Evolutionary conservation across 495 filamentous ascomycete species (phyloP).

Genomic region (Penicillium soppii): DNA sequence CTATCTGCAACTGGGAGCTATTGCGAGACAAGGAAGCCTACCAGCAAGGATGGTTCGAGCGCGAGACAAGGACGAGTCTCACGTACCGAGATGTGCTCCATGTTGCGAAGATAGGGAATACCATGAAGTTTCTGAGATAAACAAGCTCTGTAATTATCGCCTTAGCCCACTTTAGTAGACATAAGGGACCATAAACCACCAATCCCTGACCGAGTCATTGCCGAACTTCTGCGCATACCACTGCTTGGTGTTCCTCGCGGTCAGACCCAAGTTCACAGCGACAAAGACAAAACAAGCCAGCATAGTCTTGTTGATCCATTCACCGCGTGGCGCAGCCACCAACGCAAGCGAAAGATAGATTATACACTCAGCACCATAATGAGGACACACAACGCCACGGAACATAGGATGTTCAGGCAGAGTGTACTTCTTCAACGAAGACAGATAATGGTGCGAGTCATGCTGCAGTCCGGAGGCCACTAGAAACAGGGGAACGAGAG

Average conservation of each 20-base stretch:
- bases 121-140: conserved; percentile 57
- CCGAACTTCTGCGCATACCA: conserved; percentile 88
- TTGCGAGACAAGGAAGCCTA: conserved; percentile 62
- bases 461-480: conserved; percentile 76
- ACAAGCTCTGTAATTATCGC: conserved; percentile 1
- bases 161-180: conserved; percentile 53
- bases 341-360: conserved; percentile 80
- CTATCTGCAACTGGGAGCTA: conserved; percentile 81
- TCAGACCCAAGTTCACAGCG: conserved; percentile 74
- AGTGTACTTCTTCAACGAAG: conserved; percentile 78
- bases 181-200: conserved; percentile 82
- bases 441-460: conserved; percentile 77
- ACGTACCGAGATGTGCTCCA: conserved; percentile 93
- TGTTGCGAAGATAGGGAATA: conserved; percentile 73
- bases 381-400: conserved; percentile 71
- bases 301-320: conserved; percentile 71
- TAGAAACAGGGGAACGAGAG: conserved; percentile 67
- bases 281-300: conserved; percentile 70
- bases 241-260: conserved; percentile 69
- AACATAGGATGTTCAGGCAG: conserved; percentile 75
- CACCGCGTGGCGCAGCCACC: conserved; percentile 63
- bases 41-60: conserved; percentile 54
- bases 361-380: conserved; percentile 85
- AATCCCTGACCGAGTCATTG: conserved; percentile 57
- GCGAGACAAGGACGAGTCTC: conserved; percentile 74